Evolutionary conservation across 768 basidiomycete genomes (phyloP).

Genomic region (Exidia glandulosa): DNA sequence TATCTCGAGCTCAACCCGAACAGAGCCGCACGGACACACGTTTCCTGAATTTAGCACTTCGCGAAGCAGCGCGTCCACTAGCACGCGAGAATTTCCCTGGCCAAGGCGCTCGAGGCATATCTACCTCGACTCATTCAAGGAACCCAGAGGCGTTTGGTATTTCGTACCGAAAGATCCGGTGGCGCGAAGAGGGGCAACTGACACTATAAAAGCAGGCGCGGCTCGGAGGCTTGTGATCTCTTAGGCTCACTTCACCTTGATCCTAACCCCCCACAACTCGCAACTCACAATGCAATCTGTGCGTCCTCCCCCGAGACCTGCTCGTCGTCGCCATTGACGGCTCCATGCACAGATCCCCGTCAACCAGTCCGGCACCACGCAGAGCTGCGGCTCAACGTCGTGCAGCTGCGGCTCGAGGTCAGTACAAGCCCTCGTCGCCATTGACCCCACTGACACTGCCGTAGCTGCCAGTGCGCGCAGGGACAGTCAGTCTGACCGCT

Average conservation of each 20-base stretch:
- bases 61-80: no score
- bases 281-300: background rate
- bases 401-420: constrained; percentile 47
- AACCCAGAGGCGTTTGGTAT: background rate
- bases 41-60: no score
- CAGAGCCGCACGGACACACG: no score
- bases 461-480: constrained; percentile 49
- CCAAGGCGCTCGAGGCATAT: no score
- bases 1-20: no score
- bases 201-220: background rate
- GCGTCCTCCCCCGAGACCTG: constrained; percentile 5
- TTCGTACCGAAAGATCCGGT: background rate
- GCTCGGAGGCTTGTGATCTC: no score
- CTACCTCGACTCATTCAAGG: no score
- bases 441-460: background rate
- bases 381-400: constrained; percentile 35
- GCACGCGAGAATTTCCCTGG: no score
- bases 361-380: constrained; percentile 27
- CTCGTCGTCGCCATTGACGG: constrained; percentile 5
- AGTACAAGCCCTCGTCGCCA: constrained; percentile 3
- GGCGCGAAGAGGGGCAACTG: background rate
- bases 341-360: constrained; percentile 3
- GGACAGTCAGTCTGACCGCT: constrained; percentile 22
- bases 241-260: background rate
- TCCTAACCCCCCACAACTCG: background rate